Evolutionary conservation across 2,329 filamentous ascomycete species (phyloP).

Genomic region (Ambrosiella beaveri): DNA sequence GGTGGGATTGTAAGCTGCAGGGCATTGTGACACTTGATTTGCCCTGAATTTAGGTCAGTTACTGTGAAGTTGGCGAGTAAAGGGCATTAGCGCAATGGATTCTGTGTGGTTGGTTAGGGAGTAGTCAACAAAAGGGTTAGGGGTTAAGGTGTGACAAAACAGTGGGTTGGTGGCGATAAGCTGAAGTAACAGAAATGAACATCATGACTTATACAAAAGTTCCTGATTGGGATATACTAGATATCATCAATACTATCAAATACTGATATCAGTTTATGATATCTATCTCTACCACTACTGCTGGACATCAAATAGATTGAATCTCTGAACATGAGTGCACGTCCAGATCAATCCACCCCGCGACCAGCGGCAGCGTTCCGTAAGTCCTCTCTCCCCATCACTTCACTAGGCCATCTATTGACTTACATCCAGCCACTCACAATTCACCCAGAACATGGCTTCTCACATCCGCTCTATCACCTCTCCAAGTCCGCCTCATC

Average conservation of each 20-base stretch:
- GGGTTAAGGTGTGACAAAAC: neutral
- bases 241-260: neutral
- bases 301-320: neutral
- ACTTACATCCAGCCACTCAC: constrained; percentile 35
- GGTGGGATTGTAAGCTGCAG: neutral
- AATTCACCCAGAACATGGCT: constrained; percentile 82
- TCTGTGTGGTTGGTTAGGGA: neutral
- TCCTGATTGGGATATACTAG: neutral
- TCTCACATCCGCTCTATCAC: constrained; percentile 70
- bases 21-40: neutral
- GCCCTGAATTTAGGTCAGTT: neutral
- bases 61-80: neutral
- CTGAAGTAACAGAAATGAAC: no score
- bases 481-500: constrained; percentile 67
- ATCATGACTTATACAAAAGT: no score
- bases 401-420: neutral
- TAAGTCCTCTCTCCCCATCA: neutral
- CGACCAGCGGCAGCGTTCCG: constrained; percentile 8
- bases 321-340: neutral
- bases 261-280: no score
- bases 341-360: neutral
- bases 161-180: no score
- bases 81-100: neutral
- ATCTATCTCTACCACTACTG: no score
- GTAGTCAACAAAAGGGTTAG: neutral